phyloP scores from a whole-genome alignment of 371 early-diverging fungal species.

The Lichtheimia corymbifera region DNA sequence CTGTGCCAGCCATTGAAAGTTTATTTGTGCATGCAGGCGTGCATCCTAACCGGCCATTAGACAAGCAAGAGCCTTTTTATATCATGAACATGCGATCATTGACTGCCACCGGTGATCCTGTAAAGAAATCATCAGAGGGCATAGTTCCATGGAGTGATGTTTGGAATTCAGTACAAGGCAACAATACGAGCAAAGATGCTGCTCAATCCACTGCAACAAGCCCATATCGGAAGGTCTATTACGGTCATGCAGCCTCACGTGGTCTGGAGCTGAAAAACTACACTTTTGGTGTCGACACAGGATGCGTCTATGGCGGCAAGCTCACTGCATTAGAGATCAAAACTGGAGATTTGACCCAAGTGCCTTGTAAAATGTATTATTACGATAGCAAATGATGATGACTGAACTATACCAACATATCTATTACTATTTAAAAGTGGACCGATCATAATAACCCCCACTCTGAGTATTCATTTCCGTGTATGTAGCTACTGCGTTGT shows the following conservation, averaged over 20 bases:
- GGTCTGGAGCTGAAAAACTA: slow-evolving; percentile 54
- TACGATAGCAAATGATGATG: no score
- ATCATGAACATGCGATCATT: slow-evolving; percentile 68
- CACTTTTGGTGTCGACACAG: slow-evolving; percentile 69
- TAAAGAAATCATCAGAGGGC: slow-evolving; percentile 1
- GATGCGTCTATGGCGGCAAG: slow-evolving; percentile 68
- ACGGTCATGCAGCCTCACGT: slow-evolving; percentile 73
- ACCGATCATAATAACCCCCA: no score
- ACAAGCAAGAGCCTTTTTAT: slow-evolving; percentile 49
- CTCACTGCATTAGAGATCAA: slow-evolving; percentile 59
- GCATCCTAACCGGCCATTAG: slow-evolving; percentile 41
- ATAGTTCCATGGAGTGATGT: slow-evolving; percentile 38
- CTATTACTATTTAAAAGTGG: no score
- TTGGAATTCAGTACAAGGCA: slow-evolving; percentile 41
- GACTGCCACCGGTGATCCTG: slow-evolving; percentile 33
- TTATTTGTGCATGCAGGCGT: slow-evolving; percentile 73
- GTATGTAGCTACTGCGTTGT: no score
- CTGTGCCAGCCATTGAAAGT: slow-evolving; percentile 53
- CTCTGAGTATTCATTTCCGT: no score
- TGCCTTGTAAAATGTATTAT: slow-evolving; percentile 24
- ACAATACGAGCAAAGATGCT: neutral
- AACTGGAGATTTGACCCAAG: slow-evolving; percentile 31
- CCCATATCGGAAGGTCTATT: slow-evolving; percentile 41
- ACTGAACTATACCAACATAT: no score
- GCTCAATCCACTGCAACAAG: slow-evolving; percentile 6